Base-by-base conservation (phyloP, 257 asterid species). In the Solanum etuberosum region DNA sequence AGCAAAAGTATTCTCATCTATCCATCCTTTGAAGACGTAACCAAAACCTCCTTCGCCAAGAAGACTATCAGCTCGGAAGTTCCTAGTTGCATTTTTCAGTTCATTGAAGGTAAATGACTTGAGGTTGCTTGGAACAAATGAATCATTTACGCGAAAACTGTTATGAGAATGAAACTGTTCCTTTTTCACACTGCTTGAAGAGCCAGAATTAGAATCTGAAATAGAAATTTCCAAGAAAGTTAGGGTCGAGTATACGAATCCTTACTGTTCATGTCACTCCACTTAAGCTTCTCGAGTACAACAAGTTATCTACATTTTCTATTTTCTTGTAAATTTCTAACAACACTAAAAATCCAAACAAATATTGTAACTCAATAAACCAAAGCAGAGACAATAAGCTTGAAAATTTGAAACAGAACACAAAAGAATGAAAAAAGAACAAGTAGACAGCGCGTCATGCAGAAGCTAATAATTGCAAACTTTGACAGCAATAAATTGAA, bases 31-130 rank as follows among this genome's bases (percentile, higher is more conserved):
- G 81, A 71, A 88, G 6, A 88, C 82, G 54, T 14, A 70, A 21
- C 89, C 89, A 31, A 88, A 88, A 32, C 89, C 23, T 42, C 89
- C 89, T 34, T 71, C 89, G 10, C 61, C 87, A 27, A 88, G 86
- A 15, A 88, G 80, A 25, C 85, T 74, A 40, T 88, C 89, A 7
- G 85, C 76, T 37, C 85, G 83, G 11, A 88, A 88, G 46, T 84
- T 88, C 89, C 83, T 88, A 37, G 89, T 88, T 2, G 37, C 85
- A 32, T 71, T 84, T 74, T 51, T 88, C 16, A 88, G 85, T 29
- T 84, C 89, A 11, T 78, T 63, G 83, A 18, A 88, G 16, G 80
- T 84, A 63, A 88, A 84, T 4, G 73, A 43, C 42, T 88, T 84
- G 40, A 88, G 76, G 42, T 84, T 71, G 9, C 38, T 63, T 3